phyloP scores from a whole-genome alignment of 805 yeast species.

The Pichia californica region DNA sequence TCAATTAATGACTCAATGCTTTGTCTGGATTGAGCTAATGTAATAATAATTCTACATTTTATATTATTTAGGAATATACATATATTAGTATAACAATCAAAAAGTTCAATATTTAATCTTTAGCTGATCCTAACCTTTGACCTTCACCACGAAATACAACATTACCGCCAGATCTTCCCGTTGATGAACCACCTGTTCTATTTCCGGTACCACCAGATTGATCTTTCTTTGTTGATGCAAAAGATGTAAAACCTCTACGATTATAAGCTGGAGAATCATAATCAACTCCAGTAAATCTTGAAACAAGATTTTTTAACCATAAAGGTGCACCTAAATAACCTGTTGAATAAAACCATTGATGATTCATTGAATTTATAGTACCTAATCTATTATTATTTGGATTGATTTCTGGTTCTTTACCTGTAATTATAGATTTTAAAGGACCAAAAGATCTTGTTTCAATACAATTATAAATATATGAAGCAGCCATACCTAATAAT shows the following conservation, averaged over 20 bases:
- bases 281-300: conserved; percentile 27
- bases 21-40: too few relatives aligned
- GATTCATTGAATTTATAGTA: conserved; percentile 20
- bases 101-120: too few relatives aligned
- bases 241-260: conserved; percentile 18
- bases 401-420: conserved; percentile 22
- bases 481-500: conserved; percentile 46
- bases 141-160: too few relatives aligned
- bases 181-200: too few relatives aligned
- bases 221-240: conserved; percentile 12
- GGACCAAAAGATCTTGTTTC: conserved; percentile 53
- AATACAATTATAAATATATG: conserved; percentile 54
- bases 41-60: too few relatives aligned
- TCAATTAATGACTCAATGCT: too few relatives aligned
- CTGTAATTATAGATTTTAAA: conserved; percentile 26
- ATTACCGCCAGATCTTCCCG: too few relatives aligned
- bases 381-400: conserved; percentile 26
- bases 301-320: conserved; percentile 32
- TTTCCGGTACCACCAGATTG: too few relatives aligned
- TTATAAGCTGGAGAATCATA: conserved; percentile 24
- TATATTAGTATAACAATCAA: too few relatives aligned
- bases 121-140: too few relatives aligned
- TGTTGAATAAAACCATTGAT: conserved; percentile 38
- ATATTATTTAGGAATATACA: too few relatives aligned
- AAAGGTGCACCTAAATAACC: conserved; percentile 54